Conservation (phyloP, 305 asterid genomes). For the Solanum hybrid region DNA sequence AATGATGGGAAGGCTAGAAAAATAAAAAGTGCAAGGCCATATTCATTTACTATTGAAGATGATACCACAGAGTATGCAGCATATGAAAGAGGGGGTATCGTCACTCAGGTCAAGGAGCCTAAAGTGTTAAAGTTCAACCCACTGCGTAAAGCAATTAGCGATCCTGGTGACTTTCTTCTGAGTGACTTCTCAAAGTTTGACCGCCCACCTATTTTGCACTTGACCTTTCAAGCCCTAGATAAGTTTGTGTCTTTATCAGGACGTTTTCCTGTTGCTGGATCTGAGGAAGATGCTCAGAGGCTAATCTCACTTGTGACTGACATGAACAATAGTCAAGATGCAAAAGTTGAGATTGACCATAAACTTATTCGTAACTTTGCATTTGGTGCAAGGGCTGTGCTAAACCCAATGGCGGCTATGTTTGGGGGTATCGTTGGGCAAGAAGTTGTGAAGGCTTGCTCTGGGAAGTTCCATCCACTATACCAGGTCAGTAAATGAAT, state of each 20-base stretch:
- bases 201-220: constrained; percentile 31
- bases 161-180: constrained; percentile 35
- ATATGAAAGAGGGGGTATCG: constrained; percentile 30
- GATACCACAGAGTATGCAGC: constrained; percentile 23
- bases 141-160: constrained; percentile 23
- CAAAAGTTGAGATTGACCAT: constrained; percentile 21
- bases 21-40: constrained; percentile 29
- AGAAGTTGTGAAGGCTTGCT: constrained; percentile 41
- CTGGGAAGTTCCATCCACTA: constrained; percentile 41
- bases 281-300: constrained; percentile 32
- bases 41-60: constrained; percentile 29
- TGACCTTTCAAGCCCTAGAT: constrained; percentile 37
- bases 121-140: constrained; percentile 29
- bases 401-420: constrained; percentile 44
- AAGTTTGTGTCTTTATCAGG: constrained; percentile 21
- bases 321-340: constrained; percentile 21
- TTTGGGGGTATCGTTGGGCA: constrained; percentile 40
- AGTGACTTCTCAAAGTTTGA: constrained; percentile 39
- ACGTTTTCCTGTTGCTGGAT: constrained; percentile 33
- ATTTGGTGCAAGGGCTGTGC: constrained; percentile 36
- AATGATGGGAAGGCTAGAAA: constrained; percentile 32
- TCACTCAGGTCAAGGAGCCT: constrained; percentile 32
- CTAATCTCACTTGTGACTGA: constrained; percentile 18
- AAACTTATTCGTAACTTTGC: constrained; percentile 25
- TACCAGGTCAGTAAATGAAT: constrained; percentile 24